Evolutionary conservation across 331 rosid species (phyloP), one percentile per base, ranked within the genome.

Genomic region (Spiraea crenata): DNA sequence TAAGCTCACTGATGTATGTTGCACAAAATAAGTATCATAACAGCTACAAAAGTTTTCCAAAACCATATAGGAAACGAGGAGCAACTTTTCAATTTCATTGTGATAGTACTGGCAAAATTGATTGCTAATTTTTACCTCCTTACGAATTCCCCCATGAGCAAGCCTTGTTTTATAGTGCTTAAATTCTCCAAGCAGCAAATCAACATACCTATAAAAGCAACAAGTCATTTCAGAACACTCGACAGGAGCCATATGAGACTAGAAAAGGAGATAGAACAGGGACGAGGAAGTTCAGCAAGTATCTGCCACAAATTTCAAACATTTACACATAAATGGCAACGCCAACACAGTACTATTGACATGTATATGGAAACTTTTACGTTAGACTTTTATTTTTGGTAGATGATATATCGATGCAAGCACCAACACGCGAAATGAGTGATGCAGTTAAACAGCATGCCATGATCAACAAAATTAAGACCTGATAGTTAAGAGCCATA

Each of bases 101-200:
- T 54, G 41, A 42, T 16, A 5, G n/a, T 4, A 39, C 76, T 35
- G 12, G 40, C 25, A 38, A 41, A 73, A 62, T 47, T 44, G 25
- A 57, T 19, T 2, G 55, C 45, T 71, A 50, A n/a, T 6, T 54
- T 73, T 76, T 91, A 95, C 99, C 99, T 95, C 98, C 76, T 85
- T 88, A 74, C 87, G 88, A 74, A 95, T 85, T 82, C 96, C 98
- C 31, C 93, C 96, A 74, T 89, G 92, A 82, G 82, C 90, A 70
- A 95, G 88, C 77, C 96, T 87, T 25, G 99, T 95, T 82, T 89
- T 91, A 76, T 83, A 95, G 83, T 91, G 99, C 90, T 95, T 95
- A 80, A 95, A 95, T 79, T 95, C 99, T 62, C 99, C 99, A 87
- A 95, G 81, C 76, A 95, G 77, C 86, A 91, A 81, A 81, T 95